Evolutionary conservation across 768 basidiomycete species (phyloP), one percentile per base, ranked within the genome.

Genomic region (Mycena floridula): DNA sequence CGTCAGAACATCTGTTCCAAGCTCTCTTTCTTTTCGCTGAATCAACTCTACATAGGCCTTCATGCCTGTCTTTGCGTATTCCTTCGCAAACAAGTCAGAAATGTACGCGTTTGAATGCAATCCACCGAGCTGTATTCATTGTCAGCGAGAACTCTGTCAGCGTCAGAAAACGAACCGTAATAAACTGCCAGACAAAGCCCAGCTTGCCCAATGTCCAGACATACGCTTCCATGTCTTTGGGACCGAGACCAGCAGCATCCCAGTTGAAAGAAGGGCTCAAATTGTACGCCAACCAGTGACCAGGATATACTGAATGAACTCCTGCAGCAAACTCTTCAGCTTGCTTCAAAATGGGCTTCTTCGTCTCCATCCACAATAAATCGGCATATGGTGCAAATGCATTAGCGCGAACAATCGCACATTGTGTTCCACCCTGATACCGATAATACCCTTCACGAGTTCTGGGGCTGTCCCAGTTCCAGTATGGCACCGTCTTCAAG

Each of bases 111-210:
- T 99, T 48, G 94, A 95, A 62, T 99, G 96, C 35, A 99, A 74
- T 46, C 96, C 96, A 36, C 81, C 96, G 49, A 99, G 89, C 93
- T 96, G 16, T 36, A 42, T 27, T 50, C 27, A 49, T 45, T 15
- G 13, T 39, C 15, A 13, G 13, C 38, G 23, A 22, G 15, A 22
- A 39, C 8, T 2, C 13, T 3, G 15, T 47, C 25, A 39, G 41
- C 6, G 23, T 54, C 16, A 20, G 24, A 27, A 18, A n/a, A 61
- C 87, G 56, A 42, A 93, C 90, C 54, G 94, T 96, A 65, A 97
- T 96, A 72, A 99, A 98, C 64, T 98, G 94, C 93, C 94, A 98
- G 54, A 93, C 85, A 65, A 97, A 98, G 26, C 94, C 94, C 38
- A 96, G 80, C 70, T 87, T 94, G 38, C 90, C 95, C 21, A 99